Conservation (phyloP, 768 basidiomycete species). For the Lepiota brunneoincarnata region DNA sequence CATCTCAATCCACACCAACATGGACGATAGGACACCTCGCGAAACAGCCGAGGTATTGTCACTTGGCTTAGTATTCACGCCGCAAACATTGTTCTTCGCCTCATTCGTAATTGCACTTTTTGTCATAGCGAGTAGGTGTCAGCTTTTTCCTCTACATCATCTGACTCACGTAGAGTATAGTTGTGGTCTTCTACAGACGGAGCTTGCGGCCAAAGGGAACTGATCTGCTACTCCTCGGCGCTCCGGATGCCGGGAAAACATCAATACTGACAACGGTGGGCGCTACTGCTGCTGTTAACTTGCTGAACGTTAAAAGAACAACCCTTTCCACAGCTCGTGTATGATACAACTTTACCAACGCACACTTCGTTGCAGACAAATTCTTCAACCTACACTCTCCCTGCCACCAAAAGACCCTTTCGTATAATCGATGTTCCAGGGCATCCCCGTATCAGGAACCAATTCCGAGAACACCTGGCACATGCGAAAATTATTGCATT, state of each 20-base stretch:
- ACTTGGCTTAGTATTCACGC: slow-evolving; percentile 31
- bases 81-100: slow-evolving; percentile 35
- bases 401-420: slow-evolving; percentile 38
- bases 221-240: slow-evolving; percentile 72
- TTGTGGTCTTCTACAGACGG: slow-evolving; percentile 41
- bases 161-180: slow-evolving; percentile 22
- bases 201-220: slow-evolving; percentile 50
- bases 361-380: slow-evolving; percentile 81
- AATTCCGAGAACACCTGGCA: slow-evolving; percentile 63
- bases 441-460: slow-evolving; percentile 77
- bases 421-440: slow-evolving; percentile 77
- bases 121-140: slow-evolving; percentile 39
- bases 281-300: slow-evolving; percentile 11
- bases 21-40: slow-evolving; percentile 17
- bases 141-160: background rate
- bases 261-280: slow-evolving; percentile 69
- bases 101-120: slow-evolving; percentile 44
- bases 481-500: slow-evolving; percentile 70
- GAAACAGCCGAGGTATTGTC: slow-evolving; percentile 34
- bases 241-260: slow-evolving; percentile 80
- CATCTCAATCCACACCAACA: background rate
- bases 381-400: slow-evolving; percentile 43
- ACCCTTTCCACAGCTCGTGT: slow-evolving; percentile 51
- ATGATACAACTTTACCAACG: slow-evolving; percentile 59
- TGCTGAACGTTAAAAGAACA: background rate